phyloP scores from a whole-genome alignment of 768 basidiomycete species.

The Termitomyces sp. region DNA sequence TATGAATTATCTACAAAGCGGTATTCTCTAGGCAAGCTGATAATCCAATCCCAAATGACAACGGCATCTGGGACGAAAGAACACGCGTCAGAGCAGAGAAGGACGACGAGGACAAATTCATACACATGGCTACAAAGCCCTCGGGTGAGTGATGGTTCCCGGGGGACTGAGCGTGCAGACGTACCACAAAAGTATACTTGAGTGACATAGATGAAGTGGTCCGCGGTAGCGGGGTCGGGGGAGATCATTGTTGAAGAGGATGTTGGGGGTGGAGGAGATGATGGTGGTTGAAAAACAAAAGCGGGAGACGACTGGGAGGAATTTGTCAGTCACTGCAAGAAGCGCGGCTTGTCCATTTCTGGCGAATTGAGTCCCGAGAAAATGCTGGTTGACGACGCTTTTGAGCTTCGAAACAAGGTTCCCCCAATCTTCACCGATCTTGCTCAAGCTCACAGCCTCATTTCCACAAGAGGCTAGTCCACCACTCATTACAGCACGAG shows the following conservation, averaged over 20 bases:
- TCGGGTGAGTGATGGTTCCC: constrained; percentile 21
- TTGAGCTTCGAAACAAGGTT: constrained; percentile 9
- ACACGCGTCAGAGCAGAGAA: constrained; percentile 21
- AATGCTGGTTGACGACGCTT: constrained; percentile 13
- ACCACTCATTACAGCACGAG: constrained; percentile 5
- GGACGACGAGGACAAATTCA: constrained; percentile 20
- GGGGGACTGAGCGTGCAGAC: constrained; percentile 27
- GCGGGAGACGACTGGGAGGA: constrained; percentile 27
- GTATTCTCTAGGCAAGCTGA: constrained; percentile 72
- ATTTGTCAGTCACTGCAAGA: constrained; percentile 43
- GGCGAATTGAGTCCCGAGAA: constrained; percentile 16
- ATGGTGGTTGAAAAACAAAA: constrained; percentile 34
- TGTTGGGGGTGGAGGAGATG: constrained; percentile 21
- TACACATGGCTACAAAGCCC: constrained; percentile 63
- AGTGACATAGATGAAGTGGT: constrained; percentile 74
- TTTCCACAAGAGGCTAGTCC: constrained; percentile 8
- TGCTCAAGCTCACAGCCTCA: constrained; percentile 4
- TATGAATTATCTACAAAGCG: constrained; percentile 49
- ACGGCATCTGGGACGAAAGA: constrained; percentile 55
- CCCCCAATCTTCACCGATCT: constrained; percentile 12
- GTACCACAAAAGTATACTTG: constrained; percentile 85
- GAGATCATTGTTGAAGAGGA: constrained; percentile 14
- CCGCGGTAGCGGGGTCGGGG: constrained; percentile 42
- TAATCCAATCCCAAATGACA: constrained; percentile 82
- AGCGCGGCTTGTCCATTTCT: constrained; percentile 29